phyloP scores from a whole-genome alignment of 139 green algal genomes.

The Raphidocelis subcapitata region DNA sequence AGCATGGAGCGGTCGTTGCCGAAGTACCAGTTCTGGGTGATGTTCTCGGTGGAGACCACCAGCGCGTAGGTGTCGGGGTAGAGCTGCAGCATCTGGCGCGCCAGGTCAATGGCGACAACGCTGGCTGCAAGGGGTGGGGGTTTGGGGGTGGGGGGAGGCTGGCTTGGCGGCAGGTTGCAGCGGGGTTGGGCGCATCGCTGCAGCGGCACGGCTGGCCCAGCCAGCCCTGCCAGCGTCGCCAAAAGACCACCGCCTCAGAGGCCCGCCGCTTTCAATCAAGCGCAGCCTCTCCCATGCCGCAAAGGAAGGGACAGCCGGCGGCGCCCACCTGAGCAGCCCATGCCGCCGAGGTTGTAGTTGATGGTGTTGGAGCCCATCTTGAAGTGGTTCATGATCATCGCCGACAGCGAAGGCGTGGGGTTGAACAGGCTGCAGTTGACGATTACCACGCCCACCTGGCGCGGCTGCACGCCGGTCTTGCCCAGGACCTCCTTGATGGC shows the following conservation, averaged over 20 bases:
- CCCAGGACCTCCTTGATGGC: slow-evolving; percentile 68
- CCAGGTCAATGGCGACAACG: slow-evolving; percentile 88
- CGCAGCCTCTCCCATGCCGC: no score
- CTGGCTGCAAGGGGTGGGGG: slow-evolving; percentile 47
- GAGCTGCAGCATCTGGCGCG: slow-evolving; percentile 88
- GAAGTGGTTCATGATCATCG: slow-evolving; percentile 96
- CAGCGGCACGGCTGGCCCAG: slow-evolving; percentile 5
- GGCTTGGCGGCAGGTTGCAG: no score
- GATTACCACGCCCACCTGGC: slow-evolving; percentile 90
- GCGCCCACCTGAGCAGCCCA: slow-evolving; percentile 85
- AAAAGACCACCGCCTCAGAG: no score
- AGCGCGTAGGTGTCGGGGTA: slow-evolving; percentile 73
- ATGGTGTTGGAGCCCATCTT: slow-evolving; percentile 90
- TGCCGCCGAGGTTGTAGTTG: slow-evolving; percentile 95
- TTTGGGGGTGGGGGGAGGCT: no score
- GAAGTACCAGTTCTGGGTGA: slow-evolving; percentile 96
- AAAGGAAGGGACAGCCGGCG: not conserved
- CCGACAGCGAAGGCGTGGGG: slow-evolving; percentile 89
- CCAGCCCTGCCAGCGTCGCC: no score
- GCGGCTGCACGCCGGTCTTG: slow-evolving; percentile 43
- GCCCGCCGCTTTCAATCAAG: no score
- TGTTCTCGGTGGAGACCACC: slow-evolving; percentile 97
- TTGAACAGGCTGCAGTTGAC: slow-evolving; percentile 98
- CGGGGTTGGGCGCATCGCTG: slow-evolving; percentile 27
- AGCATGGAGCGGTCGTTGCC: slow-evolving; percentile 85